Base-by-base conservation (phyloP, 495 filamentous ascomycete genomes). In the Neurospora cerealis region DNA sequence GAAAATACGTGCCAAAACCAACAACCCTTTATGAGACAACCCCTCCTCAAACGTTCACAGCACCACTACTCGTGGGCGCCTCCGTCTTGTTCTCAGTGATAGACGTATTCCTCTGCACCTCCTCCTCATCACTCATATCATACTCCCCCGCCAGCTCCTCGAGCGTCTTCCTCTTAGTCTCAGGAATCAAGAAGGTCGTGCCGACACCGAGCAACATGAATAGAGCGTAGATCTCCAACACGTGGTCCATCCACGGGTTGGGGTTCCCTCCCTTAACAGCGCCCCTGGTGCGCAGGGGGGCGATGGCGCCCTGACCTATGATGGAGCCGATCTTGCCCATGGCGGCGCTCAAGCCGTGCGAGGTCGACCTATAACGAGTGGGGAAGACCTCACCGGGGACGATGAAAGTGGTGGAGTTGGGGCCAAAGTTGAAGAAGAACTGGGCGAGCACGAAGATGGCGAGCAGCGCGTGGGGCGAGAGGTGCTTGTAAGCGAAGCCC, bases 311-410 rank as follows among this genome's bases (percentile, higher is more conserved):
- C 80, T 88, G 86, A 70, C 83, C 84, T 78, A 84, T 84, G 62
- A 94, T 78, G n/a, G 84, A 90, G 74, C 93, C 92, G 72, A 94
- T 86, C 76, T 82, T 82, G 73, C 80, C 80, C 54, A 75, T 4
- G 0, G 91, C 93, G 15, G 93, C 94, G 6, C 90, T 93, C 79
- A 97, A 87, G 69, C 94, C 94, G 82, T 97, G 93, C 4, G 91
- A 92, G 39, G 93, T 93, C 10, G 90, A 92, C 4, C 94, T 88
- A 79, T 95, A 96, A 60, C 93, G 90, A 5, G 94, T 97, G 0
- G 94, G 94, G 84, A 96, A 97, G 77, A 89, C 91, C 80, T 97
- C 94, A 28, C 93, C 94, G 11, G 94, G 94, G 1, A 97, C 90
- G 77, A 97, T 91, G 84, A 97, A 97, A 40, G 93, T 97, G 28